Evolutionary conservation across 805 yeast species (phyloP), one percentile per base, ranked within the genome.

Genomic region (Saccharomyces mikatae): DNA sequence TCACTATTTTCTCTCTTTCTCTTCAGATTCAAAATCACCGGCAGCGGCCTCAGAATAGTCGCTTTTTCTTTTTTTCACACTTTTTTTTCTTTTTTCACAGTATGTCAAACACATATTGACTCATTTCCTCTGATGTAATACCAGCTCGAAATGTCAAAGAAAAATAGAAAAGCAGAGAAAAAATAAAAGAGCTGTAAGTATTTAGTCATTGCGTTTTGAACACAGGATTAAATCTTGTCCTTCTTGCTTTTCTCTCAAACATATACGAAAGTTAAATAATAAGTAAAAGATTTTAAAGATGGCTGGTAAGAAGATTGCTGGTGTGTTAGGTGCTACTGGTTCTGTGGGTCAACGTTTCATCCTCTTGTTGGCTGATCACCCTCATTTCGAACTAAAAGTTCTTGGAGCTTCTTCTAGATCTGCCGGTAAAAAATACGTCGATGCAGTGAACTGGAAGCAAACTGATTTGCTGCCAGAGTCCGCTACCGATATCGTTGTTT

Each of bases 261-360:
- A 48, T n/a, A 30, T 28, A 46, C 13, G 41, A 17, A 48, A 48
- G 17, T 1, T n/a, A 41, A 47, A 22, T 8, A 41, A 26, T n/a
- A 29, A 50, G 14, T 26, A 4, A 36, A 6, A 4, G 14, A 11
- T 5, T 17, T 14, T 9, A 10, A 56, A 31, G 52, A 71, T 69
- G 73, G 69, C 59, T 54, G 57, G 56, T 28, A 66, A 63, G 54
- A 76, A 74, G 67, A 67, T 74, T 54, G 80, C 79, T 61, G 99
- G 99, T 76, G 97, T 94, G 62, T 78, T 92, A 58, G 99, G 99
- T 51, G 98, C 98, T 61, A 92, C 99, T 11, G 99, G 99, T 52
- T 84, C 96, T 47, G 99, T 94, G 41, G 99, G 99, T 54, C 99
- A 94, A 73, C 81, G 98, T 63, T 94, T 94, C 70, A 91, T 94